phyloP scores from a whole-genome alignment of 2,329 filamentous ascomycete genomes.

The Pseudophaeomoniella oleicola region DNA sequence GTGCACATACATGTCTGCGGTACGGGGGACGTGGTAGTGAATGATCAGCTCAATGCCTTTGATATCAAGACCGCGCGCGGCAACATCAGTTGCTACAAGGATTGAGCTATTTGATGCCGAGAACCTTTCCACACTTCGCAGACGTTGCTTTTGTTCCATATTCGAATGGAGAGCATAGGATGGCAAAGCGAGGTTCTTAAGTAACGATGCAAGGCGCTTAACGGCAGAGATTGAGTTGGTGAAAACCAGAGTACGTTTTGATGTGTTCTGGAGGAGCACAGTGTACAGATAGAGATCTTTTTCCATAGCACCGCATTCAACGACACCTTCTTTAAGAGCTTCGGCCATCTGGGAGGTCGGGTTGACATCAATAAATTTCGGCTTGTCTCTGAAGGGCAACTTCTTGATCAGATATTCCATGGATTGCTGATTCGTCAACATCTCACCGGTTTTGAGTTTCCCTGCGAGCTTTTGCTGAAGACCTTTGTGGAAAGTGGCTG shows the following conservation, averaged over 20 bases:
- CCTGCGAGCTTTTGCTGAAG: constrained; percentile 82
- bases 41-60: constrained; percentile 76
- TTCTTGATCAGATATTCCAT: constrained; percentile 89
- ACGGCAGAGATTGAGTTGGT: constrained; percentile 93
- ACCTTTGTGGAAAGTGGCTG: constrained; percentile 84
- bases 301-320: constrained; percentile 86
- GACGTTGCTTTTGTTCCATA: constrained; percentile 89
- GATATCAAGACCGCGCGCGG: constrained; percentile 86
- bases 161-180: constrained; percentile 68
- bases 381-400: constrained; percentile 72
- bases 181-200: constrained; percentile 67
- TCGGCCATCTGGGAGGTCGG: constrained; percentile 79
- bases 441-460: constrained; percentile 39
- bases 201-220: constrained; percentile 67
- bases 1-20: constrained; percentile 89
- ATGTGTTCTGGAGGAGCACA: constrained; percentile 67
- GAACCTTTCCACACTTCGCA: constrained; percentile 87
- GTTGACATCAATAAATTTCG: constrained; percentile 85
- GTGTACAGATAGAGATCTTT: constrained; percentile 96
- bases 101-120: constrained; percentile 48
- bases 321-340: constrained; percentile 70
- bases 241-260: constrained; percentile 73
- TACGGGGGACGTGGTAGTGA: constrained; percentile 87
- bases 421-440: constrained; percentile 61
- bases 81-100: constrained; percentile 84